These are phyloP conservation scores for Acanthamoeba castellanii DNA, from an alignment of 208 protist species.

Conservation along the genomic window DNA sequence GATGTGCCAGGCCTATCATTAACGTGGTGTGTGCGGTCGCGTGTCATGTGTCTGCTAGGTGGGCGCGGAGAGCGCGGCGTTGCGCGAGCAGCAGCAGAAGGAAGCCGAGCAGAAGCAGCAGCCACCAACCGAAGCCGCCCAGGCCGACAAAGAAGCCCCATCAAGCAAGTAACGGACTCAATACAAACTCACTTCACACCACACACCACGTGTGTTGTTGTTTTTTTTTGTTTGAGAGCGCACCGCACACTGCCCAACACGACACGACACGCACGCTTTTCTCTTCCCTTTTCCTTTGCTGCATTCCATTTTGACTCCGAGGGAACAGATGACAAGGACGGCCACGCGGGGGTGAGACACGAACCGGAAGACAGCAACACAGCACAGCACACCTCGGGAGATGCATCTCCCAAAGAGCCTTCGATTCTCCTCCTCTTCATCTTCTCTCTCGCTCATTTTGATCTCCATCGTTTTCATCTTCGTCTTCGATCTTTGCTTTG, in stretches of 20 bases:
- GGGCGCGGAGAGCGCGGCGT: neutral
- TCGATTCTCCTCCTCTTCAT: neutral
- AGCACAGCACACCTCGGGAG: neutral
- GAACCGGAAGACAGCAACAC: neutral
- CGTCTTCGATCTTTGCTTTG: neutral
- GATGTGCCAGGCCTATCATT: neutral
- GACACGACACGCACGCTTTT: neutral
- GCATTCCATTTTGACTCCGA: too few relatives aligned
- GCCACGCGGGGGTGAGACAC: too few relatives aligned
- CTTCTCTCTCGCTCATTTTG: neutral
- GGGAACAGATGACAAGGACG: too few relatives aligned
- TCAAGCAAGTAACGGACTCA: neutral
- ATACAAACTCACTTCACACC: neutral
- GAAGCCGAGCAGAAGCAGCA: conserved; percentile 13
- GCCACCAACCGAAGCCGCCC: neutral
- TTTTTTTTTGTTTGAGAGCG: neutral
- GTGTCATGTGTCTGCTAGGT: neutral
- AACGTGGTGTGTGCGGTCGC: neutral
- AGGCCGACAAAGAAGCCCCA: neutral
- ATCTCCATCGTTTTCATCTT: neutral
- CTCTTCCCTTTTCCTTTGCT: neutral
- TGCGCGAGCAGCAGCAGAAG: conserved; percentile 16
- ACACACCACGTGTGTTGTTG: neutral
- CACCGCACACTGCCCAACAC: neutral
- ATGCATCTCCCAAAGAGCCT: neutral